Evolutionary conservation across 352 stramenopile genomes (phyloP).

Genomic region (Globisporangium nagaii): DNA sequence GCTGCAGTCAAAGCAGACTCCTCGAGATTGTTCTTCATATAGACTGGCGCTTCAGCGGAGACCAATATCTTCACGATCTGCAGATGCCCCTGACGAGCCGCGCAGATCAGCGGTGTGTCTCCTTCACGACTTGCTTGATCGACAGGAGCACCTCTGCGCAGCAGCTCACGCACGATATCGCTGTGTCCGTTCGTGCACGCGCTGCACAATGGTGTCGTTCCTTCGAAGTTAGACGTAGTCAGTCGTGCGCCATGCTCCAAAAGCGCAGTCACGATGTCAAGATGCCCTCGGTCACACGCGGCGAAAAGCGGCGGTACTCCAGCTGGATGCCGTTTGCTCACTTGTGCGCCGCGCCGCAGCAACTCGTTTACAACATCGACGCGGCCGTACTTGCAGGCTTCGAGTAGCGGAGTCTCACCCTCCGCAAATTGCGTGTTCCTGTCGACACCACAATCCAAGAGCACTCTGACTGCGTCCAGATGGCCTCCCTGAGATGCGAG

Average conservation of each 20-base stretch:
- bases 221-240: background rate
- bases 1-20: conserved; percentile 1
- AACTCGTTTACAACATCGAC: background rate
- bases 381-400: background rate
- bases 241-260: background rate
- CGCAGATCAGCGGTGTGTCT: background rate
- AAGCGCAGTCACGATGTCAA: background rate
- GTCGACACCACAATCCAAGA: background rate
- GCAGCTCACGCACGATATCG: background rate
- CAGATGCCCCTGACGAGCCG: background rate
- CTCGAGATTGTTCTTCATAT: background rate
- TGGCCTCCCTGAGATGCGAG: background rate
- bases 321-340: background rate
- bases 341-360: background rate
- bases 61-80: background rate
- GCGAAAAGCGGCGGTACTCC: background rate
- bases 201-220: background rate
- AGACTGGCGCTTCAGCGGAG: background rate
- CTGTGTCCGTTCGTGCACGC: background rate
- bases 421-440: background rate
- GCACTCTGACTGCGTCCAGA: background rate
- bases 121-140: background rate
- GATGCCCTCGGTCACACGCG: background rate
- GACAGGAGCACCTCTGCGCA: background rate
- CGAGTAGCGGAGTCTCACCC: background rate